Conservation (phyloP, 805 yeast species). For the Millerozyma miso region DNA sequence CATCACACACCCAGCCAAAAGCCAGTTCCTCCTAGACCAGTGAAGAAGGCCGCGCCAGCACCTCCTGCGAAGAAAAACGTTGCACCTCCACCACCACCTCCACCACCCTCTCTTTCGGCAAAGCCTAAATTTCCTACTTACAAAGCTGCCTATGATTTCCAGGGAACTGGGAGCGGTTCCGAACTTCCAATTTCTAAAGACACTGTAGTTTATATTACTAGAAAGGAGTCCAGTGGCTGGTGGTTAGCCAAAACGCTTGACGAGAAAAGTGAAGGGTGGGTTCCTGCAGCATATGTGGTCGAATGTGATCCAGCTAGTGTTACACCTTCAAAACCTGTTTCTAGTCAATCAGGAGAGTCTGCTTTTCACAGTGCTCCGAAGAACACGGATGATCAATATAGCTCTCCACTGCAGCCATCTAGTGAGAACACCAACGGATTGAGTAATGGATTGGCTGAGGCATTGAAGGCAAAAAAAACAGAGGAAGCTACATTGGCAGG, state of each 20-base stretch:
- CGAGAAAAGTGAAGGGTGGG: conserved; percentile 89
- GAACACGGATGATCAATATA: no score
- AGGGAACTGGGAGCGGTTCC: conserved; percentile 79
- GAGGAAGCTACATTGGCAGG: conserved; percentile 67
- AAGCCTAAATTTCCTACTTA: conserved; percentile 70
- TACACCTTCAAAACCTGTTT: conserved; percentile 34
- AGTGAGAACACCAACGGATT: conserved; percentile 20
- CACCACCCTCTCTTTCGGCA: conserved; percentile 58
- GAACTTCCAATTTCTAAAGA: conserved; percentile 68
- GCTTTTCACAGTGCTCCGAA: conserved; percentile 11
- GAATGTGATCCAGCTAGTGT: conserved; percentile 49
- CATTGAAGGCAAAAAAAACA: conserved; percentile 57
- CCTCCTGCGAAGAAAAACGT: conserved; percentile 52
- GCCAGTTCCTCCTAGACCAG: conserved; percentile 22
- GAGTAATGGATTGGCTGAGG: conserved; percentile 63
- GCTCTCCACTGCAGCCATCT: conserved; percentile 3
- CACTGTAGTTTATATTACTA: conserved; percentile 66
- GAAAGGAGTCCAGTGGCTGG: conserved; percentile 87
- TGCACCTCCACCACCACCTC: conserved; percentile 39
- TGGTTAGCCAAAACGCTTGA: conserved; percentile 78
- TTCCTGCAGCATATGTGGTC: conserved; percentile 87
- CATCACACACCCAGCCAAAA: conserved; percentile 5
- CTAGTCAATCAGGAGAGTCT: conserved; percentile 8
- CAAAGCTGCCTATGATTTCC: conserved; percentile 83
- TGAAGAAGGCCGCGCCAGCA: conserved; percentile 47